These are phyloP conservation scores for Tanacetum coccineum DNA, from an alignment of 129 eudicot genomes.

Conservation along the genomic window DNA sequence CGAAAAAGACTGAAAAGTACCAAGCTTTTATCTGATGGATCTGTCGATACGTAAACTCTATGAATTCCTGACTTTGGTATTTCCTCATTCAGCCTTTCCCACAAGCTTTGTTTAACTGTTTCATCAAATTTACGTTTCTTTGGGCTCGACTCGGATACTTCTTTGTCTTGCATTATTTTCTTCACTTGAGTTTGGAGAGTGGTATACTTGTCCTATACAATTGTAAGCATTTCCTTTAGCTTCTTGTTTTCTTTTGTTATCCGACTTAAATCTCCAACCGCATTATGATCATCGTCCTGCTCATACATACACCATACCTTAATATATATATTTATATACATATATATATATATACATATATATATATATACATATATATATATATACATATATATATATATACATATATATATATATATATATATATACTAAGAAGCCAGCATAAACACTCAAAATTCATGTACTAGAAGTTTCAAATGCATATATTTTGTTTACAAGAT, in stretches of 20 bases:
- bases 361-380: too few relatives aligned
- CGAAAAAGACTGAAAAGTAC: conserved; percentile 31
- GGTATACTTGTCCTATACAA: conserved; percentile 27
- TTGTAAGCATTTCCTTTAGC: conserved; percentile 36
- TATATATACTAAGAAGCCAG: too few relatives aligned
- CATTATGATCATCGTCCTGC: conserved; percentile 11
- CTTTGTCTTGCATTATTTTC: conserved; percentile 25
- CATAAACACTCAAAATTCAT: not conserved
- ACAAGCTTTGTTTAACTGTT: conserved; percentile 18
- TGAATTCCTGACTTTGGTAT: conserved; percentile 7
- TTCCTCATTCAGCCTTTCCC: conserved; percentile 5
- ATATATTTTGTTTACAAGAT: not conserved
- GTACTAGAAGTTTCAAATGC: not conserved
- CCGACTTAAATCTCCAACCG: conserved; percentile 22
- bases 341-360: too few relatives aligned
- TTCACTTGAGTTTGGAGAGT: conserved; percentile 29
- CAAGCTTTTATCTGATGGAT: conserved; percentile 55
- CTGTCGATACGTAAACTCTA: conserved; percentile 33
- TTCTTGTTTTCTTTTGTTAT: conserved; percentile 46
- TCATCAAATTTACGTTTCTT: conserved; percentile 42
- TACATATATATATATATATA: too few relatives aligned
- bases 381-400: too few relatives aligned
- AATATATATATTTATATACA: too few relatives aligned
- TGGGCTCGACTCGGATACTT: not conserved
- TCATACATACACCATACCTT: too few relatives aligned